A percentile compares a stretch with the other conserved stretches of the same genome.
These are phyloP conservation scores for Hericium erinaceus DNA, from an alignment of 768 basidiomycete genomes.

Conservation along the genomic window DNA sequence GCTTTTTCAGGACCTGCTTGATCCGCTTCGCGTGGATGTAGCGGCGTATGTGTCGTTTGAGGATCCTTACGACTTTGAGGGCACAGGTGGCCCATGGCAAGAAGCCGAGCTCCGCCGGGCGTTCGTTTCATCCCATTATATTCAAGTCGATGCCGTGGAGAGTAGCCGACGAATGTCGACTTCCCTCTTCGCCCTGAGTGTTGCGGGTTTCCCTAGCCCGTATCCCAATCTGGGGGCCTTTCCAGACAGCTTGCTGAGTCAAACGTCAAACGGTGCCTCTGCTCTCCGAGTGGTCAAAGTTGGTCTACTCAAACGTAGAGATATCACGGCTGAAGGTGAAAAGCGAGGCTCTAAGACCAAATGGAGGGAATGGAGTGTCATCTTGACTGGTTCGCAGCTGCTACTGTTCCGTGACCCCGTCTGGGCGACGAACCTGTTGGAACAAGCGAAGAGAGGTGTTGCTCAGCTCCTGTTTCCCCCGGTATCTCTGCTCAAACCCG, in stretches of 20 bases:
- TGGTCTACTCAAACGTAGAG: slow-evolving; percentile 74
- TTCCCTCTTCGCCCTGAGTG: slow-evolving; percentile 33
- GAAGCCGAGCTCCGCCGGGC: slow-evolving; percentile 53
- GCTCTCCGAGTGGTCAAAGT: slow-evolving; percentile 70
- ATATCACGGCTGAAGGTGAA: slow-evolving; percentile 67
- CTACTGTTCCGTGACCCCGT: slow-evolving; percentile 76
- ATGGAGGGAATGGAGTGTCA: slow-evolving; percentile 81
- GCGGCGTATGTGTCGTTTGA: slow-evolving; percentile 44
- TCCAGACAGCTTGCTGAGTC: slow-evolving; percentile 20
- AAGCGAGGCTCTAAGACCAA: slow-evolving; percentile 70
- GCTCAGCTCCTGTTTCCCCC: slow-evolving; percentile 30
- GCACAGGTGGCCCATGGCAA: slow-evolving; percentile 57
- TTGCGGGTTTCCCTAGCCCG: slow-evolving; percentile 24
- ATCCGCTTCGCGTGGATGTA: slow-evolving; percentile 61
- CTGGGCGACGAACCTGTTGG: slow-evolving; percentile 40
- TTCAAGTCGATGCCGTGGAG: slow-evolving; percentile 40
- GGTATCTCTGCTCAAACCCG: slow-evolving; percentile 53
- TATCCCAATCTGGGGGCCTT: slow-evolving; percentile 16
- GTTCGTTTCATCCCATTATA: slow-evolving; percentile 49
- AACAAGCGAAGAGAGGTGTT: slow-evolving; percentile 29
- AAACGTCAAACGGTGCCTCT: slow-evolving; percentile 25
- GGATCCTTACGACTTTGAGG: slow-evolving; percentile 62
- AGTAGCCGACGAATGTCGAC: slow-evolving; percentile 25
- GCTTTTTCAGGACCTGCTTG: slow-evolving; percentile 49
- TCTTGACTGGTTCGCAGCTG: slow-evolving; percentile 85